Evolutionary conservation across 306 rosid genomes (phyloP), one percentile per base, ranked within the genome.

Genomic region (Dryas drummondii): DNA sequence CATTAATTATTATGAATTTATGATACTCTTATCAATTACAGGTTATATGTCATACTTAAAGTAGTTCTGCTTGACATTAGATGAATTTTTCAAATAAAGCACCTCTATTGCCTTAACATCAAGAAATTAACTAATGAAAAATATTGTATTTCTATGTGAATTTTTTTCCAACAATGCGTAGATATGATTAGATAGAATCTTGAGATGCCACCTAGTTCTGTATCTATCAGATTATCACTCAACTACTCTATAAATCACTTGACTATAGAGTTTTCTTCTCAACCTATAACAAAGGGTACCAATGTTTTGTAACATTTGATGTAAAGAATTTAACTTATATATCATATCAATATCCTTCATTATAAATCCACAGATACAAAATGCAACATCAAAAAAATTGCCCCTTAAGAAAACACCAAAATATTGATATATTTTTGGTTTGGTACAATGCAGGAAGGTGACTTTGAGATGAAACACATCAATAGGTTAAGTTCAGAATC

Each of bases 401-500:
- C 22, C 22, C 22, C 22, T 22, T 22, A 22, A 22, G 22, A 22
- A 22, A 22, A 22, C 22, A 22, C 22, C 0, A 22, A 22, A 22
- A 22, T 22, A 19, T 69, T 51, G 63, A 67, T 11, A 11, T 64
- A 70, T 22, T 9, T 65, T 37, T 69, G 56, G 73, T 45, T 63
- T 79, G 45, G 52, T 41, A 53, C 41, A 60, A 15, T 80, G 81
- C 82, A 87, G 91, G 91, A 87, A 81, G 91, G 91, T 50, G 89
- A 87, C 67, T 87, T 80, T 61, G 91, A 87, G 83, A 85, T 87
- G 91, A 87, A 85, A 68, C 87, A 87, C 81, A 82, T 85, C 11
- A 86, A 85, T 50, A 79, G 50, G 76, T 76, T 81, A 59, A 84
- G 82, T 42, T 83, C 78, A 40, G 77, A 82, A 77, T 37, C 89